phyloP scores from a whole-genome alignment of 2,329 filamentous ascomycete species.

The Trichoderma gracile region DNA sequence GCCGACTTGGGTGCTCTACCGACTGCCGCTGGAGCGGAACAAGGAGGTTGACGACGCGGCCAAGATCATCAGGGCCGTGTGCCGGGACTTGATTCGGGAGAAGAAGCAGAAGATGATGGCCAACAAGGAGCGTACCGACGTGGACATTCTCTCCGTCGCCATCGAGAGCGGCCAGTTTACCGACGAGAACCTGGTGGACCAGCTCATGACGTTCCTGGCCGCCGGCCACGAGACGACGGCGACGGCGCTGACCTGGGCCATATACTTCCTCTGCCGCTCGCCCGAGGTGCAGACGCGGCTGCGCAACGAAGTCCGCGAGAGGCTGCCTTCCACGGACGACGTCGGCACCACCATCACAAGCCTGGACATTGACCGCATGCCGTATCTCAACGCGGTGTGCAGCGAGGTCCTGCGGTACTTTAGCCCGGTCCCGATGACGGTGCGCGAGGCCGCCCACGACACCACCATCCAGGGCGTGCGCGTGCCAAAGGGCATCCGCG shows the following conservation, averaged over 20 bases:
- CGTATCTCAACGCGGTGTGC: constrained; percentile 78
- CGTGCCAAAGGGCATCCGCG: constrained; percentile 68
- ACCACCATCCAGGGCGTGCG: constrained; percentile 64
- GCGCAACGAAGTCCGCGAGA: constrained; percentile 64
- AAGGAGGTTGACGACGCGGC: constrained; percentile 59
- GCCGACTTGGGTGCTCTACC: constrained; percentile 59
- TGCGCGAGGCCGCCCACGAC: constrained; percentile 64
- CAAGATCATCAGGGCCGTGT: constrained; percentile 62
- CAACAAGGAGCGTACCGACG: constrained; percentile 51
- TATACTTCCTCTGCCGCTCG: constrained; percentile 67
- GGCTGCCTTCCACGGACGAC: constrained; percentile 54
- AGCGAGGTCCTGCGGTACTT: constrained; percentile 75
- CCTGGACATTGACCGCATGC: constrained; percentile 67
- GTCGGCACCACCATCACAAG: constrained; percentile 41
- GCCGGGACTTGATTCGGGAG: constrained; percentile 65
- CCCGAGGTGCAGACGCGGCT: constrained; percentile 66
- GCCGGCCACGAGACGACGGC: constrained; percentile 82
- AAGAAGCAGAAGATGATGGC: constrained; percentile 61
- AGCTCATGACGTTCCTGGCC: constrained; percentile 87
- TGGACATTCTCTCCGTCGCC: constrained; percentile 80
- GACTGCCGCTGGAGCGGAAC: constrained; percentile 71
- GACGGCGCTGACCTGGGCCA: constrained; percentile 71
- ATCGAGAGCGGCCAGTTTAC: constrained; percentile 73
- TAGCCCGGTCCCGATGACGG: constrained; percentile 69
- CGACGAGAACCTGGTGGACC: constrained; percentile 80